Conservation (phyloP, 148 eudicot species). For the Nepenthes mirabilis region DNA sequence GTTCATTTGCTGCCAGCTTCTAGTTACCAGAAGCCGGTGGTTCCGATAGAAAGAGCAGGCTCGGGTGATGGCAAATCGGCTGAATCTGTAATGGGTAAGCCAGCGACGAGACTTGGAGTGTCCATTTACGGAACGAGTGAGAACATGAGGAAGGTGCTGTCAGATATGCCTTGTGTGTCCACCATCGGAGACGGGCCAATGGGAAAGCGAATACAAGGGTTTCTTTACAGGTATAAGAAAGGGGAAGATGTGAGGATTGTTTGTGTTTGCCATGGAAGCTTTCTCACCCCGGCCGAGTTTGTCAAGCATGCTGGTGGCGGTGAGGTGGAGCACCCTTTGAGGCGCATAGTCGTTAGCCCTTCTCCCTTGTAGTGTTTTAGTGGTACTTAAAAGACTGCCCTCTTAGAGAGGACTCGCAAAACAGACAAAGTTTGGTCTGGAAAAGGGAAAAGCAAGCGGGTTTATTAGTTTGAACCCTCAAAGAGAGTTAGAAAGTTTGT, state of each 20-base stretch:
- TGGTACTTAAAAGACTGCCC: not conserved
- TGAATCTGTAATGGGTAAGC: not conserved
- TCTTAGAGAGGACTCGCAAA: not conserved
- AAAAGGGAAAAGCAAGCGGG: not conserved
- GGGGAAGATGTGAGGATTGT: constrained; percentile 50
- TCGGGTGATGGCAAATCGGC: not conserved
- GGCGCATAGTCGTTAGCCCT: constrained; percentile 46
- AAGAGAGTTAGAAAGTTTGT: too few relatives aligned
- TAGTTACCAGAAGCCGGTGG: not conserved
- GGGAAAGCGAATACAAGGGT: constrained; percentile 36
- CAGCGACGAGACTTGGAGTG: not conserved
- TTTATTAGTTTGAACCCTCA: too few relatives aligned
- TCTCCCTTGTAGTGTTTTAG: constrained; percentile 7
- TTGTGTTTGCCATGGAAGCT: constrained; percentile 60
- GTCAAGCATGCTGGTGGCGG: constrained; percentile 56
- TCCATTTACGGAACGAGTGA: not conserved
- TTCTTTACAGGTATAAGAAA: constrained; percentile 36
- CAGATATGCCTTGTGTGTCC: constrained; percentile 19
- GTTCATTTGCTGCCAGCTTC: not conserved
- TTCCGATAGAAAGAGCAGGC: not conserved
- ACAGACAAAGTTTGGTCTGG: not conserved
- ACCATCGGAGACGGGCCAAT: constrained; percentile 34
- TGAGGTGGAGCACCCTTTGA: constrained; percentile 42
- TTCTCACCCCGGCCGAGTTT: constrained; percentile 52
- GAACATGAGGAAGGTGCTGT: not conserved